Evolutionary conservation across 2,329 filamentous ascomycete genomes (phyloP).

Genomic region (Sporothrix euskadiensis): DNA sequence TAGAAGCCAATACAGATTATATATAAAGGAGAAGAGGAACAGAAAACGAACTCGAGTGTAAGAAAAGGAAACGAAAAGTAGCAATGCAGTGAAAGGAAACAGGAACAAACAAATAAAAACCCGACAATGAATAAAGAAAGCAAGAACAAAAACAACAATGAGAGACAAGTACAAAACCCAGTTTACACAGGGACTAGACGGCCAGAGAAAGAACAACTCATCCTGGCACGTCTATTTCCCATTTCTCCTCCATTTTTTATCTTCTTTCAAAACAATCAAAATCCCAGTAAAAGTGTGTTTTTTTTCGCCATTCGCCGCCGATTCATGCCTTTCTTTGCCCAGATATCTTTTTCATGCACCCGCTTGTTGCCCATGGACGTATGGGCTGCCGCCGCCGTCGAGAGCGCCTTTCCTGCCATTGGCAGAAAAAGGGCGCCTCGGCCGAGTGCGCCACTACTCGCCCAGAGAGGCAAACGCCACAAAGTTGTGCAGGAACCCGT

Average conservation of each 20-base stretch:
- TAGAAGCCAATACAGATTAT: conserved; percentile 24
- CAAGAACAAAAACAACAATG: background rate
- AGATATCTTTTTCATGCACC: background rate
- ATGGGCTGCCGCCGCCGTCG: background rate
- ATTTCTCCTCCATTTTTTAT: background rate
- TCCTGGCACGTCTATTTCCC: too few relatives aligned
- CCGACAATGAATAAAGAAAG: background rate
- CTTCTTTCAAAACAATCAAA: background rate
- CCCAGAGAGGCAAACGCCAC: conserved; percentile 62
- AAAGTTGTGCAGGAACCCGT: conserved; percentile 67
- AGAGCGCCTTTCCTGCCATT: too few relatives aligned
- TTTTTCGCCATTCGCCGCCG: conserved; percentile 9
- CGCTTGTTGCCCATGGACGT: too few relatives aligned
- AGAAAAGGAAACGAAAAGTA: background rate
- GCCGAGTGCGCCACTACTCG: background rate
- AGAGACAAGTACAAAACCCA: conserved; percentile 7
- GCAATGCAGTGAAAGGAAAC: background rate
- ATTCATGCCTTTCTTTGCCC: background rate
- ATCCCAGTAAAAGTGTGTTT: background rate
- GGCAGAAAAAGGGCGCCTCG: too few relatives aligned
- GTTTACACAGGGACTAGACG: background rate
- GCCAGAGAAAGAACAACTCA: too few relatives aligned
- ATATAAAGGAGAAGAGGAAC: conserved; percentile 10
- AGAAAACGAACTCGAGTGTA: background rate
- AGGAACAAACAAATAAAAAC: background rate